These are phyloP conservation scores for Pelargonium citronellum DNA, from an alignment of 441 rosid genomes.

Conservation along the genomic window DNA sequence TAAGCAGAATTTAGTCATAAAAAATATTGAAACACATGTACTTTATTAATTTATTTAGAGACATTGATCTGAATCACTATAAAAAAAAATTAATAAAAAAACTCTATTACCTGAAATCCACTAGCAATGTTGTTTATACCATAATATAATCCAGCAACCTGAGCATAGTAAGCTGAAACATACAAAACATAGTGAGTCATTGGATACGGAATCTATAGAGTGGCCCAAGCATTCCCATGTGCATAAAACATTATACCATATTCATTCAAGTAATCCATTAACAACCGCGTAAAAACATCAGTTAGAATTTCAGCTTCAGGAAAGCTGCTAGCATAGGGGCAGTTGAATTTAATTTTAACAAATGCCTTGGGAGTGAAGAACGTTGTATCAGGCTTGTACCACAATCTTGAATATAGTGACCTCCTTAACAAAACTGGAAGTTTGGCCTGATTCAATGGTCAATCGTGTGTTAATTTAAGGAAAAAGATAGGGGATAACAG, in stretches of 20 bases:
- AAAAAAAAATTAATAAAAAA: neutral
- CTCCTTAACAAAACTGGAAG: conserved; percentile 62
- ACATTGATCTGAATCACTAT: neutral
- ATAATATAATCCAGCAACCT: conserved; percentile 73
- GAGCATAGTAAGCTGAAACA: conserved; percentile 71
- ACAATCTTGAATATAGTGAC: conserved; percentile 57
- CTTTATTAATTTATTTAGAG: no score
- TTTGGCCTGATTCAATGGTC: conserved; percentile 35
- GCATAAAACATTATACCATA: conserved; percentile 45
- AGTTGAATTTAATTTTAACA: conserved; percentile 65
- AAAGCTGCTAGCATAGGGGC: conserved; percentile 59
- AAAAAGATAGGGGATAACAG: no score
- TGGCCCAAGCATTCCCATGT: neutral
- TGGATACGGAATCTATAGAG: neutral
- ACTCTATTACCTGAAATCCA: conserved; percentile 58
- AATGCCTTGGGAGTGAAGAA: conserved; percentile 76
- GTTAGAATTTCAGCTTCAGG: conserved; percentile 67
- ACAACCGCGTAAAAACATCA: conserved; percentile 53
- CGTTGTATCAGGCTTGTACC: conserved; percentile 85
- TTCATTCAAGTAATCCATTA: conserved; percentile 85
- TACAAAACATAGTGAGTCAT: conserved; percentile 18
- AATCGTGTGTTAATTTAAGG: no score
- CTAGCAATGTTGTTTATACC: conserved; percentile 35
- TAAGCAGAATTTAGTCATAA: no score
- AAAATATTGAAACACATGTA: neutral